Evolutionary conservation across 1,284 basidiomycete genomes (phyloP), one percentile per base, ranked within the genome.

Genomic region (Sporisorium exsertum): DNA sequence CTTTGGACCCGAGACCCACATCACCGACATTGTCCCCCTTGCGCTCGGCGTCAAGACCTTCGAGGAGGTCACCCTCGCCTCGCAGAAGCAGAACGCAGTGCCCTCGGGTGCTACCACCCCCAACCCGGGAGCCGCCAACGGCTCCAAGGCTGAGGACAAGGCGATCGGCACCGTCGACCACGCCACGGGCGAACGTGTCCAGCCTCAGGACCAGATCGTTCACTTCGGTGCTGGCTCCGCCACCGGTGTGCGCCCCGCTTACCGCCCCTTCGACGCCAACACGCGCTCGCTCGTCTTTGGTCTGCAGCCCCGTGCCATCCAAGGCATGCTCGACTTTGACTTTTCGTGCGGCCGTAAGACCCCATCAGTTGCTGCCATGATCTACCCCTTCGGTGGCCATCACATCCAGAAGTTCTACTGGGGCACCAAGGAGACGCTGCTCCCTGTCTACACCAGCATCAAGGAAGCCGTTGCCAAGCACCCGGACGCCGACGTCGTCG

Each of bases 371-470:
- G 96, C 96, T 43, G 96, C 97, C 61, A 99, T 99, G 96, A 97
- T 99, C 87, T 99, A 99, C 87, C 97, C 97, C 86, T 99, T 99
- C 88, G 96, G 96, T 86, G 96, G 96, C 35, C 96, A 98, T 88
- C 96, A 98, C 88, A 97, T 98, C 87, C 96, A 99, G 88, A 99
- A 99, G 89, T 97, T 97, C 90, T 87, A 99, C 90, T 99, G 96
- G 96, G 96, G 96, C 71, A 99, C 97, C 67, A 95, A 94, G 89
- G 96, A 99, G 89, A 97, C 95, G 1, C 91, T 99, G 51, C 91
- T 99, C 46, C 96, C 96, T 51, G 96, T 99, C 64, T 99, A 98
- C 89, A 97, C 96, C 32, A 92, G 91, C 72, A 90, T 98, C 79
- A 91, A 90, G 66, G 96, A 99, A 86, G 97, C 96, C 9, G 91